Base-by-base conservation (phyloP, 768 basidiomycete genomes). In the Lactarius vividus region DNA sequence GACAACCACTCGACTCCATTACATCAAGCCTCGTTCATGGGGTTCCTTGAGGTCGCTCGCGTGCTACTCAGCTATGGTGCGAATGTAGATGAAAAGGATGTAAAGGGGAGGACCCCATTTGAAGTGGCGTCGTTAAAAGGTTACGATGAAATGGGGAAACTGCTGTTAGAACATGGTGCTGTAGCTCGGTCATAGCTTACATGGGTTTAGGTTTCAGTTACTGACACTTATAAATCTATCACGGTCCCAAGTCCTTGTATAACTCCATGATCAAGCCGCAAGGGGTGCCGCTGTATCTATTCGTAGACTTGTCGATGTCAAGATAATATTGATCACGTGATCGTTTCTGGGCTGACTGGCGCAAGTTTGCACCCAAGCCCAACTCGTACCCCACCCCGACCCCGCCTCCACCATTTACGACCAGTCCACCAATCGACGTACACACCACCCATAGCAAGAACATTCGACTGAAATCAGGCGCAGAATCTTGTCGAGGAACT, bases 391-490 rank as follows among this genome's bases (percentile, higher is more conserved):
- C 13, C 4, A 31, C 31, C 31, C 31, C 31, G 31, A 31, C 6
- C 33, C 33, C 7, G 31, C 31, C 31, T 31, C 31, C 6, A 31
- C 31, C 31, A n/a, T 31, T 31, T 31, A 31, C 6, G 6, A 1
- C 15, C 6, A 31, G 31, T 11, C 33, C 33, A 35, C 10, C 33
- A 2, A 35, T 11, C 10, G 35, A 10, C 11, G 1, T n/a, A 29
- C n/a, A 8, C 8, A 4, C 18, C n/a, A 23, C 42, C 26, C 57
- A 70, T 70, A 67, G 67, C 67, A 1, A 60, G 59, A 49, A 78
- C 79, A 70, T 96, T 97, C 73, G 93, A 97, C 77, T 86, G 95
- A 44, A 85, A 94, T 71, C 90, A 86, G 65, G 93, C 94, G n/a
- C 91, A 95, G 77, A 98, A 98, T 81, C 82, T 88, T 71, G 79